phyloP scores from a whole-genome alignment of 2,329 filamentous ascomycete genomes.

The Aaosphaeria pasadenensis region DNA sequence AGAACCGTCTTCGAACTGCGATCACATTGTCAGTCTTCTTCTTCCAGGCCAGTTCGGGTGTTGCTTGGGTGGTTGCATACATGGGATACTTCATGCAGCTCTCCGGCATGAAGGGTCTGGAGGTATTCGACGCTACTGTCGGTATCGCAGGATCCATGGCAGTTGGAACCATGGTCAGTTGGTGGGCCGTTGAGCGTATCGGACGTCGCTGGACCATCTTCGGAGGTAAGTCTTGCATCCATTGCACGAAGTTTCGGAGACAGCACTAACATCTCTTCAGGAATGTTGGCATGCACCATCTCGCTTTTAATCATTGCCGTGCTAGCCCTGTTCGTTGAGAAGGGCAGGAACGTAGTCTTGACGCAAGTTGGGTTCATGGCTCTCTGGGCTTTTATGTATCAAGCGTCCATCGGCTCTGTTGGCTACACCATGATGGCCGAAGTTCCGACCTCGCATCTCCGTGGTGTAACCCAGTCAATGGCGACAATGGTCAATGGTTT shows the following conservation, averaged over 20 bases:
- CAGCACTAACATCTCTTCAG: constrained; percentile 42
- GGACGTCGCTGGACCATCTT: constrained; percentile 73
- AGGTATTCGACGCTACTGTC: constrained; percentile 39
- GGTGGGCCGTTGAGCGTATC: constrained; percentile 72
- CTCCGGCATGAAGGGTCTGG: constrained; percentile 36
- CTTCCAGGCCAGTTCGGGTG: constrained; percentile 28
- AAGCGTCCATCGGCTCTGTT: constrained; percentile 80
- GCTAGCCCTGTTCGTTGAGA: constrained; percentile 29
- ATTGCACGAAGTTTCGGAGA: too few relatives aligned
- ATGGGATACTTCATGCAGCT: constrained; percentile 40
- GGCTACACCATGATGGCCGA: constrained; percentile 84
- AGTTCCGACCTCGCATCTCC: constrained; percentile 72
- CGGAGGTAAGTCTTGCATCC: not conserved
- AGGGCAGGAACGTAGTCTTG: constrained; percentile 12
- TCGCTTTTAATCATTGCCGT: constrained; percentile 63
- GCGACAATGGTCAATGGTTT: constrained; percentile 25
- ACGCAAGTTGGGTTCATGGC: constrained; percentile 54
- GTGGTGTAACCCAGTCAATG: constrained; percentile 63
- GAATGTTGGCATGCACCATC: constrained; percentile 55
- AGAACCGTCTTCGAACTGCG: constrained; percentile 13
- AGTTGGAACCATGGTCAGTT: constrained; percentile 66
- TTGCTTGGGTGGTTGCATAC: constrained; percentile 27
- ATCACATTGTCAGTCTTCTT: constrained; percentile 28
- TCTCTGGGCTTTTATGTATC: constrained; percentile 56
- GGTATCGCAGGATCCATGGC: constrained; percentile 57